Evolutionary conservation across 2,329 filamentous ascomycete genomes (phyloP).

Genomic region (Emergomyces africanus): DNA sequence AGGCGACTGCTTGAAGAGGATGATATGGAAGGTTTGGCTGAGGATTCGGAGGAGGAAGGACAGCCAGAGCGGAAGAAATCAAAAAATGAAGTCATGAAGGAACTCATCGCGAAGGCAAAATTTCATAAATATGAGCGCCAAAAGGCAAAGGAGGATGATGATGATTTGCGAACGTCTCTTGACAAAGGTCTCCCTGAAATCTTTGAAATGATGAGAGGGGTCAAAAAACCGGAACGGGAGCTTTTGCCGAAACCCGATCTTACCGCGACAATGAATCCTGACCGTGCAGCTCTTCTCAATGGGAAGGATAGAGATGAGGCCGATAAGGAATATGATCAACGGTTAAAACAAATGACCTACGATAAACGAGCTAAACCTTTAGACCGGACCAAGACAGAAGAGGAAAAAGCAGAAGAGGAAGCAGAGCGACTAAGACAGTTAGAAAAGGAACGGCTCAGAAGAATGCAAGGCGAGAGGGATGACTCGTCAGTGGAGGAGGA

Average conservation of each 20-base stretch:
- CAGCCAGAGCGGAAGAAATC: conserved; percentile 78
- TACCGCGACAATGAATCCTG: conserved; percentile 45
- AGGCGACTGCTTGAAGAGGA: conserved; percentile 35
- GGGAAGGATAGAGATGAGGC: conserved; percentile 52
- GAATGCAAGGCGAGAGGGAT: conserved; percentile 76
- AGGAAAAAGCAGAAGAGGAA: conserved; percentile 69
- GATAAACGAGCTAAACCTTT: conserved; percentile 78
- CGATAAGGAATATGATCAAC: conserved; percentile 77
- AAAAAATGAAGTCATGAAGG: conserved; percentile 95
- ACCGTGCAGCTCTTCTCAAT: conserved; percentile 47
- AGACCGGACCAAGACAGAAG: conserved; percentile 80
- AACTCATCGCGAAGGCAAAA: conserved; percentile 95
- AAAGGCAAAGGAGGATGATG: conserved; percentile 82
- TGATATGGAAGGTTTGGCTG: conserved; percentile 23
- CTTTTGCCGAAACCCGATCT: conserved; percentile 27
- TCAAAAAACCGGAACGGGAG: conserved; percentile 42
- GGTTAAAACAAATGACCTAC: conserved; percentile 67
- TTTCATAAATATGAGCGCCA: conserved; percentile 90
- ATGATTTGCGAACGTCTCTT: conserved; percentile 69
- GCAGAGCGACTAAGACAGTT: conserved; percentile 64
- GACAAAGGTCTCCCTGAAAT: conserved; percentile 73
- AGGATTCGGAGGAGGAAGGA: conserved; percentile 34
- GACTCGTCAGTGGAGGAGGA: conserved; percentile 39
- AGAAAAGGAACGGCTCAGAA: conserved; percentile 66
- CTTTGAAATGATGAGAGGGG: conserved; percentile 53